A percentile compares a stretch with the other conserved stretches of the same genome.
These are phyloP conservation scores for Porphyrellus cyaneotinctus DNA, from an alignment of 768 basidiomycete species.

Conservation along the genomic window DNA sequence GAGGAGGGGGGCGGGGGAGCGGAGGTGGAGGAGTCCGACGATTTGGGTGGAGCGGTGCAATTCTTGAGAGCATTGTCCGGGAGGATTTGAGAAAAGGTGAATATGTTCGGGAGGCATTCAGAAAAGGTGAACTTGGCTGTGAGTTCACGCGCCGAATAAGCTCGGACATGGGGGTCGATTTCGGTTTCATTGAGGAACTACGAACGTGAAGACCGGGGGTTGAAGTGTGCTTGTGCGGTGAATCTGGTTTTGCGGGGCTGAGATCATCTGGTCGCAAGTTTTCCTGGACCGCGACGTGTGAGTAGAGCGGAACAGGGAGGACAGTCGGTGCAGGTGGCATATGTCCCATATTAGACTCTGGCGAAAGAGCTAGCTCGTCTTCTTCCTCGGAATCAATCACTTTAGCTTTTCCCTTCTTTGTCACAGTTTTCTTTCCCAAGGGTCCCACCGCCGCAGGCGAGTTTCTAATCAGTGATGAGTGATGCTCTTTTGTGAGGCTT, in stretches of 20 bases:
- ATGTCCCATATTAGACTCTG: not conserved
- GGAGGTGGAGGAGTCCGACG: slow-evolving; percentile 71
- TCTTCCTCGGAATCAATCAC: slow-evolving; percentile 27
- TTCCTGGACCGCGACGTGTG: slow-evolving; percentile 10
- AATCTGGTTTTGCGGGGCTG: not conserved
- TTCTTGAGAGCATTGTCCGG: slow-evolving; percentile 55
- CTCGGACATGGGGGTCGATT: slow-evolving; percentile 65
- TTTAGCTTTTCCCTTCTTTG: slow-evolving; percentile 31
- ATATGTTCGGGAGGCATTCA: slow-evolving; percentile 36
- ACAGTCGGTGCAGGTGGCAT: not conserved
- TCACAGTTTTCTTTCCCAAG: slow-evolving; percentile 5
- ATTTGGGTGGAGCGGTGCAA: slow-evolving; percentile 75
- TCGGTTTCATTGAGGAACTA: slow-evolving; percentile 47
- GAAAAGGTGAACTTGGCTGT: slow-evolving; percentile 54
- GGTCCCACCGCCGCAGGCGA: slow-evolving; percentile 20
- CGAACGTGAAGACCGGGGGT: slow-evolving; percentile 13
- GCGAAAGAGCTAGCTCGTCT: slow-evolving; percentile 6
- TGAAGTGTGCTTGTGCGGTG: slow-evolving; percentile 6
- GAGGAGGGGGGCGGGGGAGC: slow-evolving; percentile 62
- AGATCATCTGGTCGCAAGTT: slow-evolving; percentile 6
- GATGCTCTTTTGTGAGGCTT: not conserved
- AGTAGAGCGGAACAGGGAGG: not conserved
- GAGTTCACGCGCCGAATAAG: slow-evolving; percentile 71
- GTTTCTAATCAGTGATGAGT: not conserved
- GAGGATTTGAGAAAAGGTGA: slow-evolving; percentile 67